phyloP scores from a whole-genome alignment of 371 early-diverging fungal genomes.

The Mortierella sp. region DNA sequence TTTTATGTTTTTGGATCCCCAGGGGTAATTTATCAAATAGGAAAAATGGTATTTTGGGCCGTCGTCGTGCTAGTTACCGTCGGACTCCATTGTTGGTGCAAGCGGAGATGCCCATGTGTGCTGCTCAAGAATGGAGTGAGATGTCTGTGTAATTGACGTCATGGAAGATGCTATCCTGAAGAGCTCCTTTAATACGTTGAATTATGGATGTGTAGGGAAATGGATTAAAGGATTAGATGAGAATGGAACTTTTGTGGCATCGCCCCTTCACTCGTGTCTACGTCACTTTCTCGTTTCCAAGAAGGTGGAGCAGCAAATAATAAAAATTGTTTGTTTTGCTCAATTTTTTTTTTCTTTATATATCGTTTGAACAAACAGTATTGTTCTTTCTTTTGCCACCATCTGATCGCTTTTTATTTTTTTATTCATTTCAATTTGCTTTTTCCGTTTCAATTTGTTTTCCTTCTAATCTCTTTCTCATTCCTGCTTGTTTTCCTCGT shows the following conservation, averaged over 20 bases:
- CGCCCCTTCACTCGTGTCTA: not conserved
- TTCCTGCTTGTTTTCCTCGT: not conserved
- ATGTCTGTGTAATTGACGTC: constrained; percentile 23
- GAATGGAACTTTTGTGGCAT: not conserved
- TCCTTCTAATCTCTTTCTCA: not conserved
- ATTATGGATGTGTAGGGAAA: not conserved
- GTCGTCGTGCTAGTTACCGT: constrained; percentile 28
- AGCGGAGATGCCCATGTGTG: constrained; percentile 49
- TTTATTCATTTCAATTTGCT: not conserved
- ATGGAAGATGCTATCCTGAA: not conserved
- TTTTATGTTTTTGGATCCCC: not conserved
- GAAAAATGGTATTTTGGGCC: not conserved
- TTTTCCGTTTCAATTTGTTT: not conserved
- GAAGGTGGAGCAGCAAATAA: not conserved
- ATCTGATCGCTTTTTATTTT: not conserved
- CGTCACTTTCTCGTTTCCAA: constrained; percentile 2
- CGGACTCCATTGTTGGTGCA: constrained; percentile 47
- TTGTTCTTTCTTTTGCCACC: too few species aligned
- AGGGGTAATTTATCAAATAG: not conserved
- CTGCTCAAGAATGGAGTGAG: constrained; percentile 41
- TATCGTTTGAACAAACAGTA: constrained; percentile 1
- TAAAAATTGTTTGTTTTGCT: not conserved
- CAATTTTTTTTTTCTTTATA: too few species aligned
- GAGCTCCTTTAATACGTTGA: not conserved
- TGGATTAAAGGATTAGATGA: not conserved